phyloP scores from a whole-genome alignment of 208 protist genomes.

The Leishmania braziliensis region DNA sequence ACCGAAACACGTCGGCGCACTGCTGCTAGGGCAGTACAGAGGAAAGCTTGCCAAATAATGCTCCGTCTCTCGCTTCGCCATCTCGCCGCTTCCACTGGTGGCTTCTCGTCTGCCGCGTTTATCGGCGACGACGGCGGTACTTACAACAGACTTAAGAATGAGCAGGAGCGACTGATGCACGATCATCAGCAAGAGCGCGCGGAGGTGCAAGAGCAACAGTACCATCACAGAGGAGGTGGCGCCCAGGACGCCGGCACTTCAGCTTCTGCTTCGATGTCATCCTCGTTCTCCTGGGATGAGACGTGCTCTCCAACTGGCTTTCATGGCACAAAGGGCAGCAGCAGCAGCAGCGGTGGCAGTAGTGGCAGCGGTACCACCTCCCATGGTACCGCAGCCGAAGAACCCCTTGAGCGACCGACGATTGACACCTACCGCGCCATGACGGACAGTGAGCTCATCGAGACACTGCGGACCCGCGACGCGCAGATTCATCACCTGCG shows the following conservation, averaged over 20 bases:
- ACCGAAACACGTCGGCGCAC: background rate
- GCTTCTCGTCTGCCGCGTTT: constrained; percentile 82
- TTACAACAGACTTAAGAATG: constrained; percentile 27
- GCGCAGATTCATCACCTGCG: constrained; percentile 64
- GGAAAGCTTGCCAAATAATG: constrained; percentile 11
- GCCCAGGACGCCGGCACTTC: background rate
- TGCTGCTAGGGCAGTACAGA: background rate
- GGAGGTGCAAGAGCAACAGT: constrained; percentile 1
- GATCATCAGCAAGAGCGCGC: constrained; percentile 14
- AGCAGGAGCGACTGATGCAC: constrained; percentile 34
- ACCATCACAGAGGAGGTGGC: background rate
- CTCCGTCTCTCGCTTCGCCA: constrained; percentile 25
- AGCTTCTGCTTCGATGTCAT: background rate
- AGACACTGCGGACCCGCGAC: constrained; percentile 60
- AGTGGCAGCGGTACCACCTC: background rate
- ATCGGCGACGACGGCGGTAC: constrained; percentile 53
- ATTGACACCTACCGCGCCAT: constrained; percentile 75
- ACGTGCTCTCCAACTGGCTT: background rate
- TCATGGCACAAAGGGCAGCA: background rate
- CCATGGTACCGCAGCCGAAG: background rate
- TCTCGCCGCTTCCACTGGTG: constrained; percentile 22
- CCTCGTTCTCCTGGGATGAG: constrained; percentile 10
- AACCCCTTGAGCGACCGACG: constrained; percentile 49
- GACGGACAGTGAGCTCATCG: constrained; percentile 51
- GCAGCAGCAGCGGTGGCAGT: background rate